Base-by-base conservation (phyloP, 2,329 filamentous ascomycete species). In the Epicoccum nigrum region DNA sequence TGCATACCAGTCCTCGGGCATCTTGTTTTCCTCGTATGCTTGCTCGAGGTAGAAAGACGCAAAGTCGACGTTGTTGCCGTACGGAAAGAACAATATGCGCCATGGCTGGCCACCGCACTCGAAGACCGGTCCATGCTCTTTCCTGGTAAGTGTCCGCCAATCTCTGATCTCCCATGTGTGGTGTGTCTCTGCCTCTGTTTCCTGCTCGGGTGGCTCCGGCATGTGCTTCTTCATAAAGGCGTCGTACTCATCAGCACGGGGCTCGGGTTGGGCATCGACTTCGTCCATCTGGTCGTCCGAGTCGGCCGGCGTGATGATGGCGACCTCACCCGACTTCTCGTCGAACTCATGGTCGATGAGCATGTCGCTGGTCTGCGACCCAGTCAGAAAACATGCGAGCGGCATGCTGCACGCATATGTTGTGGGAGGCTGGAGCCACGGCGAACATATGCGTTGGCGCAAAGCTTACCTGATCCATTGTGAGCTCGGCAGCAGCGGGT, bases 41-140 rank as follows among this genome's bases (percentile, higher is more conserved):
- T 97, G 94, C 73, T 99, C 94, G 17, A 99, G 84, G 74, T 97
- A 99, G 72, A 99, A 90, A 5, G 94, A 97, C 38, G 89, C 91
- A 68, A 90, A 89, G 60, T 97, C 93, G 48, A 92, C 89, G 61
- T 96, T 93, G 73, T 99, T 99, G 43, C 94, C 94, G 58, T 87
- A 92, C 0, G 94, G 93, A 69, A 99, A 99, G 71, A 99, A 92
- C 12, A 99, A 83, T 64, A 97, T 88, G 66, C 93, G 89, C 94
- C 94, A 99, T 72, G 93, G 94, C 70, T 86, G 87, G 41, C 89
- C 92, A 41, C 87, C 92, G 58, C 90, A 93, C 54, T 94, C 74
- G 73, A 99, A 99, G 51, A 88, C 73, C 2, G 94, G 94, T 2
- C 94, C 91, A 77, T 95, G 92, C 67, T 94, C 88, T 70, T 89